Evolutionary conservation across 176 grass and related monocot species (phyloP).

Genomic region (Calamus simplicifolius): DNA sequence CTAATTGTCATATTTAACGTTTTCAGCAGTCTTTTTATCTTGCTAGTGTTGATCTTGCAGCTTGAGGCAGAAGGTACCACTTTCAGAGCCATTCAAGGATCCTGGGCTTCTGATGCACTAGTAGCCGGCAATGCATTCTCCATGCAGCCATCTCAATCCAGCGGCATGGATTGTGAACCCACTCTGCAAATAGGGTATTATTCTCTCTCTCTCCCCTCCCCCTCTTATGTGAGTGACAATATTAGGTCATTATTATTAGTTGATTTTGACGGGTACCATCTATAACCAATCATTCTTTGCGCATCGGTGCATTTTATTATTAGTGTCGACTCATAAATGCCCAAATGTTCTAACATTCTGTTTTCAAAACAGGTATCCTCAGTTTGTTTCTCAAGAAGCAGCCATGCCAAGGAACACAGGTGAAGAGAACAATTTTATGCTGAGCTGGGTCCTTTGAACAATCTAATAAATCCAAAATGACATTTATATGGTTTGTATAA

Average conservation of each 20-base stretch:
- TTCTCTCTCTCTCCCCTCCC: no score
- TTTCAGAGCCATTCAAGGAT: conserved; percentile 49
- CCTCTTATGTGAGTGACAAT: no score
- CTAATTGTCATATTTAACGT: neutral
- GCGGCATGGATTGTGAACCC: conserved; percentile 60
- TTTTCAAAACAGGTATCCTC: conserved; percentile 47
- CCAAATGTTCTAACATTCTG: no score
- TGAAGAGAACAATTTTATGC: conserved; percentile 82
- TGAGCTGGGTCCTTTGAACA: conserved; percentile 72
- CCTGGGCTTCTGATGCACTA: conserved; percentile 44
- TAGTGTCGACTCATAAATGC: no score
- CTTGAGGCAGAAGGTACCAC: conserved; percentile 57
- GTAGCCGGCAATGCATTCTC: conserved; percentile 39
- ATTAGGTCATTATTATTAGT: no score
- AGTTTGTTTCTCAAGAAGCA: conserved; percentile 45
- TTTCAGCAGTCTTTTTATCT: no score
- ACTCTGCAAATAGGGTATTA: conserved; percentile 82
- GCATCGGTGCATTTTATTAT: no score
- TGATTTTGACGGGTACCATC: no score
- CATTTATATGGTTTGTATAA: neutral
- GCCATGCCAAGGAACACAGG: conserved; percentile 33
- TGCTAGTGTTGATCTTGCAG: conserved; percentile 19
- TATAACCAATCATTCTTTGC: no score
- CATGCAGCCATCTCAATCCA: conserved; percentile 37
- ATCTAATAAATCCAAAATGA: neutral